These are phyloP conservation scores for Piloderma croceum DNA, from an alignment of 768 basidiomycete species.

Conservation along the genomic window DNA sequence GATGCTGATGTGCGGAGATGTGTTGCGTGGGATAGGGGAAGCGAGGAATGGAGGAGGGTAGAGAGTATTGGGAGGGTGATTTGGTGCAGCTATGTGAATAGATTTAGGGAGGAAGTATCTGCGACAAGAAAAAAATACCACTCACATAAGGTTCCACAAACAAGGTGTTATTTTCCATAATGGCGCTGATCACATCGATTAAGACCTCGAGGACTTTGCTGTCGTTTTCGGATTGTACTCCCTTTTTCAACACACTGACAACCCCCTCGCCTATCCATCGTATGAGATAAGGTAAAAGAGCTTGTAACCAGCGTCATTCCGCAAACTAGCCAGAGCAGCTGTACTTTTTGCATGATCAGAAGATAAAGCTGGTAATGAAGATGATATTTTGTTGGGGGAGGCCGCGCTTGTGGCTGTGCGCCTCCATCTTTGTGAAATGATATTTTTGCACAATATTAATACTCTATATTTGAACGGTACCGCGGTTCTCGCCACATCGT, in stretches of 20 bases:
- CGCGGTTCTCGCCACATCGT: too few relatives aligned
- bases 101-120: conserved; percentile 2
- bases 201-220: conserved; percentile 73
- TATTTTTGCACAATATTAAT: too few relatives aligned
- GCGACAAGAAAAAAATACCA: conserved; percentile 9
- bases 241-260: conserved; percentile 49
- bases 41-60: conserved; percentile 79
- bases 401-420: too few relatives aligned
- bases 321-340: conserved; percentile 85
- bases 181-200: conserved; percentile 77
- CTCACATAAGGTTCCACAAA: conserved; percentile 96
- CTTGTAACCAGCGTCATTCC: conserved; percentile 89
- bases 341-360: conserved; percentile 70
- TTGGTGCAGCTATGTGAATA: conserved; percentile 74
- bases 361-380: too few relatives aligned
- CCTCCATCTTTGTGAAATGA: too few relatives aligned
- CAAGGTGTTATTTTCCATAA: conserved; percentile 80
- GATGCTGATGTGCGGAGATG: conserved; percentile 77
- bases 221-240: conserved; percentile 52
- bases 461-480: too few relatives aligned
- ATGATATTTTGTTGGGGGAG: too few relatives aligned
- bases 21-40: conserved; percentile 65
- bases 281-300: conserved; percentile 88
- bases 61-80: conserved; percentile 90
- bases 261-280: conserved; percentile 93